A percentile compares a stretch with the other conserved stretches of the same genome.
phyloP scores from a whole-genome alignment of 345 rosid species.

The Laguncularia racemosa region DNA sequence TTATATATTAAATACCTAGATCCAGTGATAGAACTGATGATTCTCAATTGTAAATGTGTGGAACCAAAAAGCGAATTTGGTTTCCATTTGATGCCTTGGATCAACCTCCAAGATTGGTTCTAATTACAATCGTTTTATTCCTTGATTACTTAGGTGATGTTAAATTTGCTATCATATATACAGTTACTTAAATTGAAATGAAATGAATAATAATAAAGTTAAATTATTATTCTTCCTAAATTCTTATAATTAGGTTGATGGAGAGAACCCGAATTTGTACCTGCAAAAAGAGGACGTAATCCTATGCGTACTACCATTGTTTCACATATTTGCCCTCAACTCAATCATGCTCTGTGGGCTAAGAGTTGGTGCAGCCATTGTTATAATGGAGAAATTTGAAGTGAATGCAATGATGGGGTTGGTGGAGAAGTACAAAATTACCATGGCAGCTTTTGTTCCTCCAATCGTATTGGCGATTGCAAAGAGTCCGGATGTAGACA shows the following conservation, averaged over 20 bases:
- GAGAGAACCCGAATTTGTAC: conserved; percentile 86
- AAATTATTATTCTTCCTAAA: no score
- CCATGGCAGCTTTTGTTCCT: conserved; percentile 78
- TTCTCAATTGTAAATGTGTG: no score
- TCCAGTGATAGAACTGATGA: no score
- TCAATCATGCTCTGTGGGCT: conserved; percentile 68
- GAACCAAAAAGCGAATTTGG: no score
- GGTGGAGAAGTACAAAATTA: conserved; percentile 51
- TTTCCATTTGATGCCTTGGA: no score
- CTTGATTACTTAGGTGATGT: no score
- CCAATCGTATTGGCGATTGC: conserved; percentile 70
- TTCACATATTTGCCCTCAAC: conserved; percentile 71
- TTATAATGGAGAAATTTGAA: conserved; percentile 85
- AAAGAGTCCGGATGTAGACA: conserved; percentile 44
- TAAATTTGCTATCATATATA: no score
- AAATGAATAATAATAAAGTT: no score
- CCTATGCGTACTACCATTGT: conserved; percentile 67
- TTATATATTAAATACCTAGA: no score
- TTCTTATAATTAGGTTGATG: conserved; percentile 40
- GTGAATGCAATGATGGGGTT: conserved; percentile 42
- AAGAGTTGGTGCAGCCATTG: conserved; percentile 72
- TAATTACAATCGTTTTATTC: no score
- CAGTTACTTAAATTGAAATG: no score
- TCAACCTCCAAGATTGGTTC: no score
- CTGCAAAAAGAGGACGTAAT: conserved; percentile 63